Evolutionary conservation across 164 flowering plant genomes (phyloP), one percentile per base, ranked within the genome.

Genomic region (Umbellularia californica): DNA sequence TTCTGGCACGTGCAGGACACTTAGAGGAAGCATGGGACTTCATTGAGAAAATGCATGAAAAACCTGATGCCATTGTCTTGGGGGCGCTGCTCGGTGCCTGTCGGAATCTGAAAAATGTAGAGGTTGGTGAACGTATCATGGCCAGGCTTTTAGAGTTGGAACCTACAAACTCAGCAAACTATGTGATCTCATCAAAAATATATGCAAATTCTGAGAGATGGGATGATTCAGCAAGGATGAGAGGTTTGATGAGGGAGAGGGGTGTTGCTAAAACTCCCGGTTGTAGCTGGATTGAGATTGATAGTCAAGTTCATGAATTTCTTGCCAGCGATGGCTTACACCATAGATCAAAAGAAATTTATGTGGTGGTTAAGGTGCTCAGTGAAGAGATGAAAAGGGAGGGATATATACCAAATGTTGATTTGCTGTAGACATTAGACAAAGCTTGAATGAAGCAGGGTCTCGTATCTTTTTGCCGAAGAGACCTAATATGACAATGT

Each of bases 1-100:
- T 91, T 76, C 75, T 88, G 71, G 86, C 93, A 63, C 90, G 96
- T n/a, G 88, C 93, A 13, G 93, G 96, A 17, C 85, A 47, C 25
- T 76, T 91, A 3, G 55, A 83, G 50, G 91, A 91, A 78, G 96
- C 96, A 65, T 85, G 87, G 87, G 83, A 86, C 33, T 80, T 91
- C 41, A 72, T 88, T 71, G 83, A 84, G 77, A 80, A 62, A 76
- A 90, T 91, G 90, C 92, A 90, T 73, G 87, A 78, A 74, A 87
- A 90, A 66, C 91, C 92, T 23, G 93, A 91, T 79, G 90, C 83
- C 71, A 80, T 87, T 67, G 68, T 82, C 55, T 70, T 89, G 50
- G 93, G 93, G 72, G 84, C 93, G 25, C 70, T 91, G 74, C 96
- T 89, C 60, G 88, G 89, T 80, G 96, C 92, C 28, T 90, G 93